Evolutionary conservation across 2,329 filamentous ascomycete genomes (phyloP), one percentile per base, ranked within the genome.

Genomic region (Pyrenochaeta sp.): DNA sequence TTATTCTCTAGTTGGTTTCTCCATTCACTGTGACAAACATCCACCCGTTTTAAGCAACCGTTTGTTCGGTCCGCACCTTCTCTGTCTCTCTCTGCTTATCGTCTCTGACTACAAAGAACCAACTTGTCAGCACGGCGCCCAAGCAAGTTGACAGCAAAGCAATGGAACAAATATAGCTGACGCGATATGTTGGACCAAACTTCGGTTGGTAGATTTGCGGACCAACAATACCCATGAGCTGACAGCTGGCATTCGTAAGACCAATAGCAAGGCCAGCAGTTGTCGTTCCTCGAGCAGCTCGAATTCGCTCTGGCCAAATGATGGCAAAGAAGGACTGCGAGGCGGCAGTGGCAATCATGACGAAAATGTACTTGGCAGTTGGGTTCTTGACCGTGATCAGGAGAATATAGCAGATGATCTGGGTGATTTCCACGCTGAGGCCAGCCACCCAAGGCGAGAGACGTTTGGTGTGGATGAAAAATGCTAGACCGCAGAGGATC

Each of bases 281-380:
- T 5, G 72, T 73, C 0, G 71, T 74, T 5, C 71, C 72, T 31
- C 65, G 63, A 4, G 70, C 69, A 3, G 68, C 71, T 17, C 71
- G 60, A 23, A 75, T 74, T 5, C 71, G 61, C 37, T 74, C 72
- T 6, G 71, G 72, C 71, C 70, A 74, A 6, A 74, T 57, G 30
- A 74, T 68, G 1, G 72, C 66, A 41, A 71, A 71, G 42, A 74
- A 72, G 6, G 66, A 69, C 19, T 70, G 67, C 0, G 69, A 70
- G 4, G 67, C 72, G 0, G 72, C 67, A 3, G 69, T 72, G 3
- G 72, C 72, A 17, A 74, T 58, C 43, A 68, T 72, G n/a, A 74
- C 65, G 31, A 74, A 69, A 9, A 74, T 52, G 43, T 75, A 72
- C 35, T 72, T 73, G 0, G 65, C 72, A 1, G 71, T 23, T 26